Evolutionary conservation across 768 basidiomycete species (phyloP).

Genomic region (Serendipita sp.): DNA sequence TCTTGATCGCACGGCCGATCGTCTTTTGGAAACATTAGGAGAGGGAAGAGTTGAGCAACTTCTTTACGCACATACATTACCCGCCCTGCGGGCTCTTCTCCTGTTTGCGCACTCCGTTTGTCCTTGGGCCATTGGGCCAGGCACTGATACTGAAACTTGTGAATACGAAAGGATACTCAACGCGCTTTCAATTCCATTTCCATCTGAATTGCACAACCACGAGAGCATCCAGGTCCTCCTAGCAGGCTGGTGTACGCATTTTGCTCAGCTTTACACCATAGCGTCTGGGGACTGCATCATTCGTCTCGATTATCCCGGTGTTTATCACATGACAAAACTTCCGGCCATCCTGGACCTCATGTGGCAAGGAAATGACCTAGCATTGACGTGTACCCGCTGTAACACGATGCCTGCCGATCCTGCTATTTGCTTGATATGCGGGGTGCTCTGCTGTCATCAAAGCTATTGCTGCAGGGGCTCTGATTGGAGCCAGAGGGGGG

Average conservation of each 20-base stretch:
- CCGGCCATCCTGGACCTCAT: slow-evolving; percentile 71
- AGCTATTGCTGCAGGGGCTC: slow-evolving; percentile 78
- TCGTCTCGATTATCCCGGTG: slow-evolving; percentile 56
- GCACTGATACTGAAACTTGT: slow-evolving; percentile 26
- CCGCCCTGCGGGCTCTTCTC: slow-evolving; percentile 77
- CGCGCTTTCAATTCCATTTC: slow-evolving; percentile 61
- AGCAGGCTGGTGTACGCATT: slow-evolving; percentile 81
- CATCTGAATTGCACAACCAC: slow-evolving; percentile 63
- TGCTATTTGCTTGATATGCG: slow-evolving; percentile 85
- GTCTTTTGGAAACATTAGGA: slow-evolving; percentile 64
- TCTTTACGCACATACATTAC: slow-evolving; percentile 74
- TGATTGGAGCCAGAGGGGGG: slow-evolving; percentile 51
- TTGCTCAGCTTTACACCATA: slow-evolving; percentile 67
- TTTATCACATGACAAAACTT: slow-evolving; percentile 69
- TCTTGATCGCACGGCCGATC: slow-evolving; percentile 68
- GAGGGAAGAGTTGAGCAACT: slow-evolving; percentile 74
- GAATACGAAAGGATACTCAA: slow-evolving; percentile 69
- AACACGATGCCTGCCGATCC: slow-evolving; percentile 65
- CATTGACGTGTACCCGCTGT: slow-evolving; percentile 60
- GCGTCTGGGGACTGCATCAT: slow-evolving; percentile 46
- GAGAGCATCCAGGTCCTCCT: slow-evolving; percentile 81
- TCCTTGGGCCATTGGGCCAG: slow-evolving; percentile 40
- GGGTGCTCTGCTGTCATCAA: slow-evolving; percentile 72
- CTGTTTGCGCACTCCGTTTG: slow-evolving; percentile 67
- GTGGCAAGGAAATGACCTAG: slow-evolving; percentile 57